Conservation (phyloP, 306 rosid species). For the Malus sieversii region DNA sequence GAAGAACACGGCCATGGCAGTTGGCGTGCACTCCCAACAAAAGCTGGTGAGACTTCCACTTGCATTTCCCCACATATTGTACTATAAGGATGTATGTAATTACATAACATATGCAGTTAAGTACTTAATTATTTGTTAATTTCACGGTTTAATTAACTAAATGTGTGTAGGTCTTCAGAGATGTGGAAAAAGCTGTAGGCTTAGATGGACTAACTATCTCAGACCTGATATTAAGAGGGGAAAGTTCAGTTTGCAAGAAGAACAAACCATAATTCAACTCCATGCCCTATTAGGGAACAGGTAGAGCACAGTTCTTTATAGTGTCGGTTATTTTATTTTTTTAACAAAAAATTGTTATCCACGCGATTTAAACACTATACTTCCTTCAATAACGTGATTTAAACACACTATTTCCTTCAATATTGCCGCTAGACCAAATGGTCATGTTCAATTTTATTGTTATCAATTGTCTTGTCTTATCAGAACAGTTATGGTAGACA, state of each 20-base stretch:
- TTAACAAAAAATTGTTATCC: no score
- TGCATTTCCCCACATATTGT: background rate
- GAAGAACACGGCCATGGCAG: constrained; percentile 99
- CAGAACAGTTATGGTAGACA: no score
- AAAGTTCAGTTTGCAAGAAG: constrained; percentile 96
- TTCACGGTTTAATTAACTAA: background rate
- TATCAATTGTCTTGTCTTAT: no score
- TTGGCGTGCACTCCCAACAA: constrained; percentile 95
- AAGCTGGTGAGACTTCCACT: constrained; percentile 58
- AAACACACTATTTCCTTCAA: no score
- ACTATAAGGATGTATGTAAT: background rate
- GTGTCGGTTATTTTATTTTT: background rate
- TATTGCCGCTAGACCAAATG: no score
- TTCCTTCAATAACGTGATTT: no score
- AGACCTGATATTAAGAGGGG: constrained; percentile 99
- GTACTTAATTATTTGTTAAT: background rate
- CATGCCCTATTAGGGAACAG: constrained; percentile 99
- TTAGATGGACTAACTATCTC: constrained; percentile 96
- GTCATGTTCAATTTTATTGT: no score
- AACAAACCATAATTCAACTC: constrained; percentile 96
- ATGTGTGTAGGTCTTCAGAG: constrained; percentile 70
- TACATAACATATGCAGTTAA: background rate
- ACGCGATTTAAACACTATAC: no score
- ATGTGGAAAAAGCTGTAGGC: constrained; percentile 97
- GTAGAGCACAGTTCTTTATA: constrained; percentile 21